Evolutionary conservation across 345 rosid genomes (phyloP), one percentile per base, ranked within the genome.

Genomic region (Brassica rapa): DNA sequence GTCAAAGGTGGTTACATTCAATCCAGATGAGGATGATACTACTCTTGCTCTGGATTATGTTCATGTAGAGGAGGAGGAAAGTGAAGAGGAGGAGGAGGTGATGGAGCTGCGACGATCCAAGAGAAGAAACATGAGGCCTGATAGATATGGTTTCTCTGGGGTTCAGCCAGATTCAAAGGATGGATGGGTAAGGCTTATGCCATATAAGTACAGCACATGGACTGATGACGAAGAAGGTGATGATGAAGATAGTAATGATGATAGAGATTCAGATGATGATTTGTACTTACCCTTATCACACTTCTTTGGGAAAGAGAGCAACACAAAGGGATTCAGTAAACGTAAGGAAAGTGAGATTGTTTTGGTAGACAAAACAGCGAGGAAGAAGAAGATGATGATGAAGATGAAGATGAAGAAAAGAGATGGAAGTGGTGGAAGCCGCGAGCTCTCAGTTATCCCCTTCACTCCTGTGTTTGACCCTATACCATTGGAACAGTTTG

Each of bases 21-120:
- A 29, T 65, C 86, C 81, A 19, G 56, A 23, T 6, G 81, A 77
- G 41, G 70, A 49, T 66, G 73, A 33, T 66, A 85, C 82, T 66
- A 85, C 82, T 72, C 75, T 49, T 7, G 11, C 16, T 14, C 65
- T 71, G 19, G 61, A 71, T 71, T 56, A 49, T 66, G 75, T 25
- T 60, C 64, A 60, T 19, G 71, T 43, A 14, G 11, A 77, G 16
- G 74, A 71, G 24, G 74, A 49, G 56, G 19, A 49, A n/a, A 49
- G 14, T 14, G 56, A 49, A n/a, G 56, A 49, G 8, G 53, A 12
- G 53, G 71, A 83, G 55, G 86, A 84, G 69, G 85, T 83, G 65
- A 63, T 78, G 77, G 85, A 82, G 72, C 65, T 94, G 79, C 83
- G 98, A 57, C 86, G 96, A 35, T 92, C 97, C 60, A 90, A 87